Conservation (phyloP, 805 yeast species). For the Candida sithepensis region DNA sequence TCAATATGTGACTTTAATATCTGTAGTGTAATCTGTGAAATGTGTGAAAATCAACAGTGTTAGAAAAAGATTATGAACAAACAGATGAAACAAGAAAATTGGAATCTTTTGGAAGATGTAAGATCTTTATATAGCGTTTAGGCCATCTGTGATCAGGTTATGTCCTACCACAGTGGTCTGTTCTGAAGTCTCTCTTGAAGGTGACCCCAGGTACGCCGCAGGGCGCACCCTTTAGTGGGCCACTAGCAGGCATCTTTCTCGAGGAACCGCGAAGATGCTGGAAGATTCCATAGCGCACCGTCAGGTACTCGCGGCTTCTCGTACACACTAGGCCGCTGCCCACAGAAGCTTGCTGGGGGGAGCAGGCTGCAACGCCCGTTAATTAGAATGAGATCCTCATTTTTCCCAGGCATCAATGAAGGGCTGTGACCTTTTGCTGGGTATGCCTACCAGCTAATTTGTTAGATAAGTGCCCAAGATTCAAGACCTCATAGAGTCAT, state of each 20-base stretch:
- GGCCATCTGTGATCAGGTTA: background rate
- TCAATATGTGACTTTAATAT: constrained; percentile 1
- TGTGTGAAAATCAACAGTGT: no score
- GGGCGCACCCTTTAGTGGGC: background rate
- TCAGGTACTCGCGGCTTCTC: no score
- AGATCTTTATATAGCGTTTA: background rate
- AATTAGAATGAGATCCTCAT: no score
- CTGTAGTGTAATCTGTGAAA: background rate
- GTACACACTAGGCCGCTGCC: background rate
- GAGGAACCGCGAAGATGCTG: background rate
- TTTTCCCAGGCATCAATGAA: no score
- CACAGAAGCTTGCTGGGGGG: background rate
- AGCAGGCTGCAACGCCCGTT: no score
- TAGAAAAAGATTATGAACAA: background rate
- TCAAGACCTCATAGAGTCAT: no score
- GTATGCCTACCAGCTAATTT: no score
- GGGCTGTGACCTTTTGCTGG: no score
- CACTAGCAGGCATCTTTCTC: background rate
- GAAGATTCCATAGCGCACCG: background rate
- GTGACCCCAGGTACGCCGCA: background rate
- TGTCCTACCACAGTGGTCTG: background rate
- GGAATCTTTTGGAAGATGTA: background rate
- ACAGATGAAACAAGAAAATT: background rate
- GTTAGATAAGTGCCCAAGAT: no score
- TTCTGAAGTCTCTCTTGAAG: background rate